These are phyloP conservation scores for Tylopilus orsonianus DNA, from an alignment of 1,284 basidiomycete genomes.

Conservation along the genomic window DNA sequence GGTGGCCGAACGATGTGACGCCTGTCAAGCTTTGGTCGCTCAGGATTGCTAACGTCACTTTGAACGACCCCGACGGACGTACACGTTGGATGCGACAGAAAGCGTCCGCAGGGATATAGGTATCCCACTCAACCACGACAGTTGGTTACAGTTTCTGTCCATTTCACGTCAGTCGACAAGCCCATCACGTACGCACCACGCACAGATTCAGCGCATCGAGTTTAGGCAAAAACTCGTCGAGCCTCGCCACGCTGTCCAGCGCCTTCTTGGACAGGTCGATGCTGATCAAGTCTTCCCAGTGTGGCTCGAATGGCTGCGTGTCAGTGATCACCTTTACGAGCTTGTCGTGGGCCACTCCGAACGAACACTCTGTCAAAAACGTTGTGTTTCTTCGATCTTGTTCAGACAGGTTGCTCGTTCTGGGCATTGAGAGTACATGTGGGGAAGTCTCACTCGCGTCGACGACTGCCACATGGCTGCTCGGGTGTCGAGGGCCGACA, in stretches of 20 bases:
- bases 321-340: conserved; percentile 94
- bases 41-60: conserved; percentile 18
- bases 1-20: conserved; percentile 86
- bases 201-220: conserved; percentile 82
- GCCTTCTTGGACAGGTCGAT: conserved; percentile 82
- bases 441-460: conserved; percentile 36
- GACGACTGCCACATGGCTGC: conserved; percentile 28
- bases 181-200: too few species aligned
- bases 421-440: conserved; percentile 49
- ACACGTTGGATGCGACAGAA: conserved; percentile 79
- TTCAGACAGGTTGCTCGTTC: conserved; percentile 36
- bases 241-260: conserved; percentile 85
- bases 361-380: conserved; percentile 93
- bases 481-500: conserved; percentile 41
- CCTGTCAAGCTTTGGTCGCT: conserved; percentile 63
- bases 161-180: conserved; percentile 23
- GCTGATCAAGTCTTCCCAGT: conserved; percentile 82
- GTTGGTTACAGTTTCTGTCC: conserved; percentile 73
- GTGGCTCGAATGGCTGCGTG: conserved; percentile 90
- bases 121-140: conserved; percentile 87
- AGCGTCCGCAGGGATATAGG: conserved; percentile 78
- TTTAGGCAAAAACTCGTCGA: conserved; percentile 92
- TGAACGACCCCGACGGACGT: conserved; percentile 24
- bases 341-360: conserved; percentile 87
- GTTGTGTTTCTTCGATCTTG: conserved; percentile 60